Conservation (phyloP, 1,284 basidiomycete species). For the Apiotrichum laibachii region DNA sequence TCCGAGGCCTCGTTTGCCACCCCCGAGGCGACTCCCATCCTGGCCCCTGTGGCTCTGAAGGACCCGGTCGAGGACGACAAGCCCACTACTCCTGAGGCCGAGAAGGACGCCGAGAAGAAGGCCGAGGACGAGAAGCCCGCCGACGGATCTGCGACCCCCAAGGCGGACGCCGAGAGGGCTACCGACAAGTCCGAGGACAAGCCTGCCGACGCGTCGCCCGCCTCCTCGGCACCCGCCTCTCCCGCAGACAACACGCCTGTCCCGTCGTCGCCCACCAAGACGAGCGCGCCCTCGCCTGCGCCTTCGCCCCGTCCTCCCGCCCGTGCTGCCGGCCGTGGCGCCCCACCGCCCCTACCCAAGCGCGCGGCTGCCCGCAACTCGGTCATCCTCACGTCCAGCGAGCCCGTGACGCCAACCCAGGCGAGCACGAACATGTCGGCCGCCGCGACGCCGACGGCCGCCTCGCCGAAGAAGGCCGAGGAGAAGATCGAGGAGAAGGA, state of each 20-base stretch:
- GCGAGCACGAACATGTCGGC: slow-evolving; percentile 6
- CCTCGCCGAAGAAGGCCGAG: not conserved
- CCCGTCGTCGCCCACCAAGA: not conserved
- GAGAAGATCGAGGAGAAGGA: slow-evolving; percentile 4
- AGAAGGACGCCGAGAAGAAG: slow-evolving; percentile 8
- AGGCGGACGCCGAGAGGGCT: slow-evolving; percentile 10
- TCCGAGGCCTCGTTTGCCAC: slow-evolving; percentile 2
- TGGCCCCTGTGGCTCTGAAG: not conserved
- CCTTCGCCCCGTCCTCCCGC: slow-evolving; percentile 7
- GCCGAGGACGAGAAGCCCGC: slow-evolving; percentile 4
- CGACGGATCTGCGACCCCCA: not conserved
- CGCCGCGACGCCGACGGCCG: too few relatives aligned
- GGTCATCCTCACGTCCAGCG: not conserved
- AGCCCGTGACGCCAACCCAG: not conserved
- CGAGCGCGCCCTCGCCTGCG: not conserved
- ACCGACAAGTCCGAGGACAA: not conserved
- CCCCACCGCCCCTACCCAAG: slow-evolving; percentile 5
- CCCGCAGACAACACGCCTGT: too few relatives aligned
- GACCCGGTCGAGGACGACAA: not conserved
- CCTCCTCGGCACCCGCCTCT: too few relatives aligned
- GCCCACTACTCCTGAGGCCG: not conserved
- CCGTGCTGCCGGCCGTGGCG: slow-evolving; percentile 12
- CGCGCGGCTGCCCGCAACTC: not conserved
- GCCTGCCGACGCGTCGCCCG: not conserved
- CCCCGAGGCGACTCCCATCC: not conserved